These are phyloP conservation scores for Cylindrotheca closterium DNA, from an alignment of 108 stramenopile species.

Conservation along the genomic window DNA sequence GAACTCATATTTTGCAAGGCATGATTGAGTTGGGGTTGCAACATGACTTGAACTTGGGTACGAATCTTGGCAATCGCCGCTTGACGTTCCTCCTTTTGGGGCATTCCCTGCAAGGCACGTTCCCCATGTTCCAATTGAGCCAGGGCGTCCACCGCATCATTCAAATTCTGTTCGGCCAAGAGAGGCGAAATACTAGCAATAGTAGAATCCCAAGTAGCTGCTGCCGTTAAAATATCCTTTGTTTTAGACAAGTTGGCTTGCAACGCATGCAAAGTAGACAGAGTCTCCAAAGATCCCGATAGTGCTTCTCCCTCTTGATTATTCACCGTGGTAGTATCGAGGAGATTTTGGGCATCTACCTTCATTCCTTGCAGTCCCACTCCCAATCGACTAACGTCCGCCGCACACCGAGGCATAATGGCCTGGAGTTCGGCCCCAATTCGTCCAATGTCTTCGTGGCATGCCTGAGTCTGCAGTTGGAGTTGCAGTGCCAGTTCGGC, in stretches of 20 bases:
- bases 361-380: slow-evolving; percentile 70
- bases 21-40: slow-evolving; percentile 74
- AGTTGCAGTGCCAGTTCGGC: slow-evolving; percentile 79
- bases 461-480: slow-evolving; percentile 75
- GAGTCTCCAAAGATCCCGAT: slow-evolving; percentile 59
- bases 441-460: slow-evolving; percentile 83
- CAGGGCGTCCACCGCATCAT: slow-evolving; percentile 64
- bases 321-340: slow-evolving; percentile 28
- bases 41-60: slow-evolving; percentile 57
- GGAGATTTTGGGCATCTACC: slow-evolving; percentile 52
- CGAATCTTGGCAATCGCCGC: slow-evolving; percentile 51
- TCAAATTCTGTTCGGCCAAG: slow-evolving; percentile 49
- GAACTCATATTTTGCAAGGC: slow-evolving; percentile 72
- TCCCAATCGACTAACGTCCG: slow-evolving; percentile 68
- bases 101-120: slow-evolving; percentile 72
- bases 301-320: slow-evolving; percentile 29
- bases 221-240: slow-evolving; percentile 69
- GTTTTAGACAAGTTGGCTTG: slow-evolving; percentile 58
- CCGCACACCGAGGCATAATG: slow-evolving; percentile 78
- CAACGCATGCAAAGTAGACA: slow-evolving; percentile 73
- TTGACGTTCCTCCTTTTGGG: slow-evolving; percentile 58
- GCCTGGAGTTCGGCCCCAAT: slow-evolving; percentile 84
- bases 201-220: slow-evolving; percentile 79
- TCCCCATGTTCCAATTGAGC: slow-evolving; percentile 62
- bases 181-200: slow-evolving; percentile 56